Conservation (phyloP, 2,329 filamentous ascomycete species). For the Orbilia oligospora region DNA sequence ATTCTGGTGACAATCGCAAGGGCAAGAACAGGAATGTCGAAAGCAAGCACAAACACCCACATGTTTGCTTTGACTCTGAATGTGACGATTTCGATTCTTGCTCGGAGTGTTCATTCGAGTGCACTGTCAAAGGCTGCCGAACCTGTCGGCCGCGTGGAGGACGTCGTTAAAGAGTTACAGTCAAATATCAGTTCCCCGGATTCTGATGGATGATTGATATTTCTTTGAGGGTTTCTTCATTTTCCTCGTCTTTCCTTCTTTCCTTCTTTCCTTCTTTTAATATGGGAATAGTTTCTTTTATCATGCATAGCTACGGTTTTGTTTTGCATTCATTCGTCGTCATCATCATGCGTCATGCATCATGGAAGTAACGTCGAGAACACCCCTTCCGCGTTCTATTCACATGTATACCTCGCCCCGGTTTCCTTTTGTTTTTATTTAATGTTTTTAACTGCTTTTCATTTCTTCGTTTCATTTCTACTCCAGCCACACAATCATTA, state of each 20-base stretch:
- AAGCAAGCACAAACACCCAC: constrained; percentile 42
- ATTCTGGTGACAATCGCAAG: constrained; percentile 2
- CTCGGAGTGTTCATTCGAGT: constrained; percentile 56
- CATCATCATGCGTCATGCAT: not conserved
- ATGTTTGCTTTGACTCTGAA: constrained; percentile 50
- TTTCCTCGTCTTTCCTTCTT: not conserved
- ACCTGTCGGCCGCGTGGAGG: constrained; percentile 50
- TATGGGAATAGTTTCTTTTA: not conserved
- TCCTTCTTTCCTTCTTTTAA: not conserved
- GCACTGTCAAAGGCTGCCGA: constrained; percentile 36
- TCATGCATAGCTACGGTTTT: not conserved
- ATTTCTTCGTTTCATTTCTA: not conserved
- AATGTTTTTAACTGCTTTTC: not conserved
- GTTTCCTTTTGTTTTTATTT: too few relatives aligned
- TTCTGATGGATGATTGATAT: not conserved
- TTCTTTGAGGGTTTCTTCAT: not conserved
- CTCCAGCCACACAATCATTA: not conserved
- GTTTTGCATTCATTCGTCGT: not conserved
- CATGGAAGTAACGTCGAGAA: too few relatives aligned
- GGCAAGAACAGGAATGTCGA: constrained; percentile 6
- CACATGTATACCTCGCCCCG: too few relatives aligned
- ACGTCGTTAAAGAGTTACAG: constrained; percentile 7
- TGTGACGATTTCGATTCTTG: constrained; percentile 53
- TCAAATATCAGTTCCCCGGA: not conserved
- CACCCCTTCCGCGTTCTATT: too few relatives aligned